Percentiles rank a stretch among this genome's conserved stretches.
Conservation (phyloP, 2,329 filamentous ascomycete genomes). For the Aurifilum marmelostoma region DNA sequence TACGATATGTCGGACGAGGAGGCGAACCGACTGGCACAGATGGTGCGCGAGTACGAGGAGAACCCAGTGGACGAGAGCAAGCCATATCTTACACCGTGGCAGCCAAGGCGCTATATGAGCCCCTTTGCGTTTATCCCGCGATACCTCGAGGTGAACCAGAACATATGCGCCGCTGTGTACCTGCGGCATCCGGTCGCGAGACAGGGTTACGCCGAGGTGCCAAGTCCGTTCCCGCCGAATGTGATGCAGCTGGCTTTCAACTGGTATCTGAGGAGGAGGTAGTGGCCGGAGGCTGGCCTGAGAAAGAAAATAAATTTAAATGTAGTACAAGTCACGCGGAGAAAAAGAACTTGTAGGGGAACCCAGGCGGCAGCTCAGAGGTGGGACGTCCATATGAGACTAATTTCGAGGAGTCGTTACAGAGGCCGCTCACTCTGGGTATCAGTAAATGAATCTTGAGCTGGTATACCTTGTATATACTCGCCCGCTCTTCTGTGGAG, state of each 20-base stretch:
- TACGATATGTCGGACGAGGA: constrained; percentile 50
- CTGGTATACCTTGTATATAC: constrained; percentile 21
- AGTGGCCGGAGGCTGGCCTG: constrained; percentile 34
- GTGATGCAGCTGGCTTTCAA: constrained; percentile 84
- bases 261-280: constrained; percentile 89
- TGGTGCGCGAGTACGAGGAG: constrained; percentile 67
- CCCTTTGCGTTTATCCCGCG: constrained; percentile 93
- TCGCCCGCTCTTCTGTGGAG: constrained; percentile 2
- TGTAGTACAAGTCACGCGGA: background rate
- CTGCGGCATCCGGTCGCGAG: constrained; percentile 90
- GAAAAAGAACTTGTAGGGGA: background rate
- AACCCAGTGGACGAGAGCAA: constrained; percentile 78
- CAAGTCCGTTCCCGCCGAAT: constrained; percentile 74
- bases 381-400: background rate
- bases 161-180: constrained; percentile 94
- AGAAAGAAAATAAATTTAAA: background rate
- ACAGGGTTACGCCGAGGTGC: constrained; percentile 78
- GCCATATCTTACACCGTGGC: constrained; percentile 91
- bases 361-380: background rate
- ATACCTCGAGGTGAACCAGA: constrained; percentile 97
- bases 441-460: background rate
- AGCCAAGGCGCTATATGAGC: constrained; percentile 81
- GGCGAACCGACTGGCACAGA: constrained; percentile 53
- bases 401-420: background rate
- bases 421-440: background rate